Percentiles rank a stretch among this genome's conserved stretches.
Evolutionary conservation across 176 grass and related monocot species (phyloP).

Genomic region (Thalia dealbata): DNA sequence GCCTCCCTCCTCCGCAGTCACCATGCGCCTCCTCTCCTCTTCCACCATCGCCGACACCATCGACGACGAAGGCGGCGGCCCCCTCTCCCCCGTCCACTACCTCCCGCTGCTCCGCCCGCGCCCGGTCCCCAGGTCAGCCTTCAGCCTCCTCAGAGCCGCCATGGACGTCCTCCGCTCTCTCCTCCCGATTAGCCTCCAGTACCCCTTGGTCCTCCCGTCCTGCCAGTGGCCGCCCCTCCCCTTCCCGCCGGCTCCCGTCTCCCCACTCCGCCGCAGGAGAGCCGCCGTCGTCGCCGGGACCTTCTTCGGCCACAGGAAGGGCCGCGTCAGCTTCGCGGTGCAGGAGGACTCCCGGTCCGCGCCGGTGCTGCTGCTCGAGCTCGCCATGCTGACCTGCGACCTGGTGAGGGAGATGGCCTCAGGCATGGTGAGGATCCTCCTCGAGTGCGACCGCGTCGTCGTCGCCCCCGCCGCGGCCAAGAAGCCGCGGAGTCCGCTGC

Average conservation of each 20-base stretch:
- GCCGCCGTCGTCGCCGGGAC: conserved; percentile 1
- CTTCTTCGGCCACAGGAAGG: conserved; percentile 16
- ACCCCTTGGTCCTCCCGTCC: background rate
- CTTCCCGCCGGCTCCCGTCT: background rate
- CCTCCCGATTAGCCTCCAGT: conserved; percentile 4
- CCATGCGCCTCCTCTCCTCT: background rate
- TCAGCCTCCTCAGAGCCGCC: background rate
- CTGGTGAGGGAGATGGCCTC: conserved; percentile 13
- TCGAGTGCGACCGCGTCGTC: background rate
- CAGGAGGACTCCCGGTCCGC: conserved; percentile 1
- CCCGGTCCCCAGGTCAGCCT: background rate
- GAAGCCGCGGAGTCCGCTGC: background rate
- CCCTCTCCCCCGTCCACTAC: conserved; percentile 1
- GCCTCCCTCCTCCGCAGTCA: background rate
- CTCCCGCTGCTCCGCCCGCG: background rate
- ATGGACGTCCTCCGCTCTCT: background rate
- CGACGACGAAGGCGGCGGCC: background rate
- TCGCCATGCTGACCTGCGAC: background rate
- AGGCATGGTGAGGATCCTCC: conserved; percentile 1
- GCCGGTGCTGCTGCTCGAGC: conserved; percentile 12
- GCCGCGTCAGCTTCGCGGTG: conserved; percentile 15
- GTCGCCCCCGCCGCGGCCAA: background rate
- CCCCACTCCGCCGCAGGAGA: background rate
- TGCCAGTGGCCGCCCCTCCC: background rate
- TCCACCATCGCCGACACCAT: background rate